These are phyloP conservation scores for Phalaenopsis hybrid DNA, from an alignment of 116 monocot species.

Conservation along the genomic window DNA sequence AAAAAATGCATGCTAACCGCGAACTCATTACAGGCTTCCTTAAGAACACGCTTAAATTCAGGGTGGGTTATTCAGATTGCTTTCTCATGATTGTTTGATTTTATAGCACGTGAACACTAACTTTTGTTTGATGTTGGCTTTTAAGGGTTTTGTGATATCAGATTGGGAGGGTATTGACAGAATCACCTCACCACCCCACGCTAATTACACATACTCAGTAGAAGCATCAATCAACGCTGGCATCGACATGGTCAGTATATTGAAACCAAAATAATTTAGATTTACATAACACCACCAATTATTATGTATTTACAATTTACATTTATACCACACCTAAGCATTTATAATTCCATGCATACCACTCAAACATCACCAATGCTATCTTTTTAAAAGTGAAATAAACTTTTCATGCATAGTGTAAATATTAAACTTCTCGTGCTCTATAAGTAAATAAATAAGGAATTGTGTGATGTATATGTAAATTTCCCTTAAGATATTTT, in stretches of 20 bases:
- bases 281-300: too few relatives aligned
- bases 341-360: too few relatives aligned
- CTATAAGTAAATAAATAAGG: too few relatives aligned
- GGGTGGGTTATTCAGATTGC: slow-evolving; percentile 5
- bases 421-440: too few relatives aligned
- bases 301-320: too few relatives aligned
- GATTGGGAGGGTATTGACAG: slow-evolving; percentile 56
- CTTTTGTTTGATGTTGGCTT: background rate
- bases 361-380: too few relatives aligned
- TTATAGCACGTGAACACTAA: background rate
- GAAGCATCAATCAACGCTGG: slow-evolving; percentile 22
- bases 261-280: background rate
- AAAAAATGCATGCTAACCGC: slow-evolving; percentile 32
- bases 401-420: too few relatives aligned
- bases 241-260: slow-evolving; percentile 35
- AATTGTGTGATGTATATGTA: too few relatives aligned
- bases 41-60: slow-evolving; percentile 19
- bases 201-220: slow-evolving; percentile 41
- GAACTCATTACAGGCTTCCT: slow-evolving; percentile 23
- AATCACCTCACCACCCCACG: slow-evolving; percentile 29
- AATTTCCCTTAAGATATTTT: background rate
- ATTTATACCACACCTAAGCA: too few relatives aligned
- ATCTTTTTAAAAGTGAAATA: too few relatives aligned
- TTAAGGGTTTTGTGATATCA: slow-evolving; percentile 46
- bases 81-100: background rate